phyloP scores from a whole-genome alignment of 257 asterid genomes.

The Capsicum rhomboideum region DNA sequence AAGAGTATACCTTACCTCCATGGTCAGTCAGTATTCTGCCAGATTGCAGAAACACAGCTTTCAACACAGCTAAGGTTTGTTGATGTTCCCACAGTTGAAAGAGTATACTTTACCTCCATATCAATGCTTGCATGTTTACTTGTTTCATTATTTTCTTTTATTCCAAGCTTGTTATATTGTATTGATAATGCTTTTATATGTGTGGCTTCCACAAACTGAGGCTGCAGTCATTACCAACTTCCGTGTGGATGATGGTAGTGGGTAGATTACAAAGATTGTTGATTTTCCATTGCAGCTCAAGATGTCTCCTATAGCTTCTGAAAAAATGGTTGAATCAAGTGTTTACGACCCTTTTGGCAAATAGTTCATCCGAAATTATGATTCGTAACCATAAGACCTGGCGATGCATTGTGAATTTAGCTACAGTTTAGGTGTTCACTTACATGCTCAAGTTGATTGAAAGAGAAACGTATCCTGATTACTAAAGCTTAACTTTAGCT shows the following conservation, averaged over 20 bases:
- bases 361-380: not conserved
- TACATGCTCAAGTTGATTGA: not conserved
- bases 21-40: constrained; percentile 96
- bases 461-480: not conserved
- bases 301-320: not conserved
- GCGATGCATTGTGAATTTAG: not conserved
- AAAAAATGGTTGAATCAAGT: not conserved
- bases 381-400: not conserved
- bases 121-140: not conserved
- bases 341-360: not conserved
- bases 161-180: not conserved
- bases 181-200: not conserved
- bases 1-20: constrained; percentile 60
- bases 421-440: not conserved
- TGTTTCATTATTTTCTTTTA: not conserved
- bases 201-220: not conserved
- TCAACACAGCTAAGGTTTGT: constrained; percentile 78
- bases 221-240: not conserved
- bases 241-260: not conserved
- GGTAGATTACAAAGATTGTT: not conserved
- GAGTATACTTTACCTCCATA: no score
- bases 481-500: not conserved
- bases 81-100: not conserved
- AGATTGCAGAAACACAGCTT: constrained; percentile 68
- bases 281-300: not conserved